These are phyloP conservation scores for Adiantum capillusveneris DNA, from an alignment of 75 land plant species.

Conservation along the genomic window DNA sequence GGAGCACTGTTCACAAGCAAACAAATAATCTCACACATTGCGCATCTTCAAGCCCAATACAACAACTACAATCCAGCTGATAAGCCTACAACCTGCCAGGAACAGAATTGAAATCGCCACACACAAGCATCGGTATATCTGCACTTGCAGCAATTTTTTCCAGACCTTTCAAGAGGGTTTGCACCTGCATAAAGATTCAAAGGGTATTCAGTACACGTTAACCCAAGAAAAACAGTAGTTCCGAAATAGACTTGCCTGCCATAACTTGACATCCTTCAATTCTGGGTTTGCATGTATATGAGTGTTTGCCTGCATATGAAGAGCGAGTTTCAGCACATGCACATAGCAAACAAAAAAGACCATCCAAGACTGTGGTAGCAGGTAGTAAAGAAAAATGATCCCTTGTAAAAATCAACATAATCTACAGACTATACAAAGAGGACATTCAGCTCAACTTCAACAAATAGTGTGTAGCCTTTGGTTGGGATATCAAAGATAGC, in stretches of 20 bases:
- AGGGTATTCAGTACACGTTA: no score
- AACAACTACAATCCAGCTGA: neutral
- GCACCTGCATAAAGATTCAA: constrained; percentile 48
- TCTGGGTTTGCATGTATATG: constrained; percentile 90
- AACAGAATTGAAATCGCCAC: constrained; percentile 95
- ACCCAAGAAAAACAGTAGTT: no score
- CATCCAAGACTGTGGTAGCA: no score
- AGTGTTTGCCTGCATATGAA: constrained; percentile 78
- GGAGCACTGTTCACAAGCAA: constrained; percentile 58
- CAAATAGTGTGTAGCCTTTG: no score
- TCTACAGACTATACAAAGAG: no score
- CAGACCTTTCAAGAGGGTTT: constrained; percentile 86
- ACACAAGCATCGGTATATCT: constrained; percentile 97
- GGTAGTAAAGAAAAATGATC: no score
- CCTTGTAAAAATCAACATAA: no score
- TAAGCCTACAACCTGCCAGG: constrained; percentile 73
- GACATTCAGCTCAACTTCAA: no score
- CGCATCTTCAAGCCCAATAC: neutral
- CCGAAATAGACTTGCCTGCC: constrained; percentile 55
- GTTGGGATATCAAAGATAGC: no score
- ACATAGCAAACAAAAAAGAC: no score
- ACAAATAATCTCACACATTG: neutral
- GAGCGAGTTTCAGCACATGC: no score
- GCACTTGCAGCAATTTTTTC: constrained; percentile 98
- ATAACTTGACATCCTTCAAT: constrained; percentile 92